Conservation (phyloP, 306 rosid genomes). For the Quercus wislizeni region DNA sequence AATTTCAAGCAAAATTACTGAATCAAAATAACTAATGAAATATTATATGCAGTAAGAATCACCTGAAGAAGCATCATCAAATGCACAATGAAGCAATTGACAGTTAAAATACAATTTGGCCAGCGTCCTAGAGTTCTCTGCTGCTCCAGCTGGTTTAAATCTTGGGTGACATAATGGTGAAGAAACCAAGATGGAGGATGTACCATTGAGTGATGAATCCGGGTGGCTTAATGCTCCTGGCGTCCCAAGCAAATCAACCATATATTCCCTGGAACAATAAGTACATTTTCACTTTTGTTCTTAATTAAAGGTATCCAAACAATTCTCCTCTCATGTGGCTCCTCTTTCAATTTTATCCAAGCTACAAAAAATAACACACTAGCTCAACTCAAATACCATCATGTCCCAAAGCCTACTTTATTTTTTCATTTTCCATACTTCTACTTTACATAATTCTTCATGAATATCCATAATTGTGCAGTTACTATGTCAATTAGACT, state of each 20-base stretch:
- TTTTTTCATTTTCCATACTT: background rate
- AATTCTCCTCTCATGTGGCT: background rate
- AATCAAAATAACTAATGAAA: background rate
- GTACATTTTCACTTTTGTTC: constrained; percentile 8
- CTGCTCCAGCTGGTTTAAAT: constrained; percentile 60
- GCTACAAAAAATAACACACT: background rate
- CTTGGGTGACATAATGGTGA: constrained; percentile 90
- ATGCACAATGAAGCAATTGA: constrained; percentile 65
- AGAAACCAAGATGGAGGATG: constrained; percentile 71
- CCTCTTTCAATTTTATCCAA: background rate
- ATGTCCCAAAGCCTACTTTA: background rate
- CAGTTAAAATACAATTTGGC: constrained; percentile 77
- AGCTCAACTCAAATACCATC: background rate
- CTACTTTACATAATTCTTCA: background rate
- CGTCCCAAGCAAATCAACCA: constrained; percentile 78
- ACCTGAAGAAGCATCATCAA: constrained; percentile 72
- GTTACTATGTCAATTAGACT: background rate
- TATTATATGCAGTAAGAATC: constrained; percentile 25
- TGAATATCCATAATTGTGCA: background rate
- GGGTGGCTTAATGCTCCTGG: constrained; percentile 79
- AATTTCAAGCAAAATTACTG: constrained; percentile 17
- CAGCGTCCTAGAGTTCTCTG: constrained; percentile 64
- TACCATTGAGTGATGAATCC: constrained; percentile 84
- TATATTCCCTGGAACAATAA: constrained; percentile 63
- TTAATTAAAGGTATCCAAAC: background rate